Evolutionary conservation across 1,284 basidiomycete genomes (phyloP), one percentile per base, ranked within the genome.

Genomic region (Austropuccinia psidii): DNA sequence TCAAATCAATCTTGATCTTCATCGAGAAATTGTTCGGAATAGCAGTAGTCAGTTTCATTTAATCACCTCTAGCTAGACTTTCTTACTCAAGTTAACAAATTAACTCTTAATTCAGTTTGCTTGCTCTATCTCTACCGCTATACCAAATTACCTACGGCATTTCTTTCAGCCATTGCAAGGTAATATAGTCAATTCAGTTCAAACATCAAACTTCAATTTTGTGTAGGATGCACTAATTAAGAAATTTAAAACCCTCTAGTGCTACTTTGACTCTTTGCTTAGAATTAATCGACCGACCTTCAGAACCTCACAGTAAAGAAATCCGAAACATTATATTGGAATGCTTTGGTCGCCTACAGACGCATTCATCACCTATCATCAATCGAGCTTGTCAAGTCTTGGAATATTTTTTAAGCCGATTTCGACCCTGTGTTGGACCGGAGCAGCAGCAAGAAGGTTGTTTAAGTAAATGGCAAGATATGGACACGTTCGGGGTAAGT

Each of bases 161-260:
- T 73, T 19, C 52, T 73, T n/a, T 73, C 69, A 24, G 69, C 69
- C 24, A 73, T 73, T n/a, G 69, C 58, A 31, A 61, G 69, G 69
- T 64, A 64, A 35, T n/a, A 21, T 8, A 1, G 27, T 27, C 7
- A 24, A 55, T 9, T 31, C 1, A 24, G 27, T 1, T 55, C 29
- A 55, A 11, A n/a, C n/a, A n/a, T n/a, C n/a, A n/a, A n/a, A n/a
- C n/a, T n/a, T n/a, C n/a, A n/a, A n/a, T n/a, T n/a, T n/a, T n/a
- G n/a, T n/a, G n/a, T n/a, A 60, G 29, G 58, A 58, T 17, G 15
- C 27, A 3, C 37, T n/a, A 21, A 3, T 39, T 13, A 21, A 49
- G 43, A 11, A 27, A 45, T 37, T 50, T 8, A 35, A 21, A n/a
- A 31, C 31, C 17, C 27, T 62, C 17, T 37, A 73, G 69, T 49